phyloP scores from a whole-genome alignment of 2,329 filamentous ascomycete genomes.

The Epichloe scottii region DNA sequence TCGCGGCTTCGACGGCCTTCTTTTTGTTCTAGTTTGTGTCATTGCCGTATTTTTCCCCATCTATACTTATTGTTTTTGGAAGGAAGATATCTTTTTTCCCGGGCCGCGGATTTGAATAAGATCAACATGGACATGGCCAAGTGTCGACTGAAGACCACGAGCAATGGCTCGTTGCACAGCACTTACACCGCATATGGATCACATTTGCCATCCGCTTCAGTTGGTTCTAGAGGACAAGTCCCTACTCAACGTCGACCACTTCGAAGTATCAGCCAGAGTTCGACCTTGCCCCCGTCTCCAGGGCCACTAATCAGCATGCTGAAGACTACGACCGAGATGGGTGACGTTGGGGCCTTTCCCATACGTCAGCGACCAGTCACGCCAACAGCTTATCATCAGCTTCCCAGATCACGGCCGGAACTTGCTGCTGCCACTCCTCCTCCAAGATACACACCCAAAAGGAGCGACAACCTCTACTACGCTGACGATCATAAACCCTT shows the following conservation, averaged over 20 bases:
- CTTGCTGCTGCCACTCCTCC: constrained; percentile 17
- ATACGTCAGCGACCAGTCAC: constrained; percentile 26
- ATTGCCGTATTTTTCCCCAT: constrained; percentile 3
- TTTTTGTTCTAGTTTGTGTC: constrained; percentile 6
- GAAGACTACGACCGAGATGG: constrained; percentile 52
- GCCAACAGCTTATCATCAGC: constrained; percentile 16
- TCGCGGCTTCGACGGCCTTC: constrained; percentile 6
- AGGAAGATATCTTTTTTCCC: background rate
- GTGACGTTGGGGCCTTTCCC: constrained; percentile 50
- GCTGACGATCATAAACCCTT: constrained; percentile 31
- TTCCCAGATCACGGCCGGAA: constrained; percentile 16
- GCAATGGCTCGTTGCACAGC: constrained; percentile 27
- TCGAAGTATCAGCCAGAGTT: constrained; percentile 31
- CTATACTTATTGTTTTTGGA: constrained; percentile 4
- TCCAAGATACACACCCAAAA: constrained; percentile 16
- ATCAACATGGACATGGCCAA: constrained; percentile 18
- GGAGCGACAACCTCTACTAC: constrained; percentile 18
- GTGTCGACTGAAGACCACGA: constrained; percentile 22
- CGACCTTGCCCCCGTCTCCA: constrained; percentile 31
- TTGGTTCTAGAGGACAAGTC: constrained; percentile 10
- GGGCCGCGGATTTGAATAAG: background rate
- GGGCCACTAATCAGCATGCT: constrained; percentile 51
- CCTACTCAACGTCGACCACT: constrained; percentile 25
- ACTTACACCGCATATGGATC: constrained; percentile 17
- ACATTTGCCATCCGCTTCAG: constrained; percentile 7